Conservation (phyloP, 164 flowering plant genomes). For the Pachysandra terminalis region DNA sequence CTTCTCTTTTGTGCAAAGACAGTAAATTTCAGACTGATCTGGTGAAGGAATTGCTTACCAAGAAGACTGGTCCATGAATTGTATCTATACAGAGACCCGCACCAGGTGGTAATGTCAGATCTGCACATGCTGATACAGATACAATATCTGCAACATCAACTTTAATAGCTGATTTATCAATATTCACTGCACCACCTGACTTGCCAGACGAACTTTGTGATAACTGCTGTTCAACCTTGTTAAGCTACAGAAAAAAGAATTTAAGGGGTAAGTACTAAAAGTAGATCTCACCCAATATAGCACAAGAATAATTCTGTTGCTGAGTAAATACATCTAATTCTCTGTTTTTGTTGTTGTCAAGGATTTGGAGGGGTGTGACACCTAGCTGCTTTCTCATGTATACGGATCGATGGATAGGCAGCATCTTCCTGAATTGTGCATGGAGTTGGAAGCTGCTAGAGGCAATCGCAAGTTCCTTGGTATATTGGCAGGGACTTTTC, state of each 20-base stretch:
- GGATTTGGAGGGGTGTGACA: too few species aligned
- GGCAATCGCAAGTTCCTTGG: too few species aligned
- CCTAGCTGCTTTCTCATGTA: too few species aligned
- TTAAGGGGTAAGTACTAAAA: too few species aligned
- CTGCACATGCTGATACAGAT: constrained; percentile 87
- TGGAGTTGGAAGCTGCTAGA: too few species aligned
- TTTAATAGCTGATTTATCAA: constrained; percentile 40
- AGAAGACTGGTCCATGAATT: constrained; percentile 72
- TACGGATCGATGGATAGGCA: too few species aligned
- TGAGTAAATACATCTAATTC: too few species aligned
- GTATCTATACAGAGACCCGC: constrained; percentile 91
- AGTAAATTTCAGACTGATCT: background rate
- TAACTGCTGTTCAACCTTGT: constrained; percentile 43
- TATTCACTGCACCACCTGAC: constrained; percentile 24
- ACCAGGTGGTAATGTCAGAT: constrained; percentile 94
- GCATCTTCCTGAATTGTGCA: too few species aligned
- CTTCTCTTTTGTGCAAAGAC: background rate
- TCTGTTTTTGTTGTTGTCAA: too few species aligned
- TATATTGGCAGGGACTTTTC: too few species aligned
- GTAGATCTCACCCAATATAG: too few species aligned
- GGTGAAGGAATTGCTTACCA: constrained; percentile 54
- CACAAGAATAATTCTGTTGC: too few species aligned
- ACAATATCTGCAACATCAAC: constrained; percentile 73
- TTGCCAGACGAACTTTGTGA: constrained; percentile 47
- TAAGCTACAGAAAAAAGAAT: constrained; percentile 39